phyloP scores from a whole-genome alignment of 768 basidiomycete species.

The Bullera alba region DNA sequence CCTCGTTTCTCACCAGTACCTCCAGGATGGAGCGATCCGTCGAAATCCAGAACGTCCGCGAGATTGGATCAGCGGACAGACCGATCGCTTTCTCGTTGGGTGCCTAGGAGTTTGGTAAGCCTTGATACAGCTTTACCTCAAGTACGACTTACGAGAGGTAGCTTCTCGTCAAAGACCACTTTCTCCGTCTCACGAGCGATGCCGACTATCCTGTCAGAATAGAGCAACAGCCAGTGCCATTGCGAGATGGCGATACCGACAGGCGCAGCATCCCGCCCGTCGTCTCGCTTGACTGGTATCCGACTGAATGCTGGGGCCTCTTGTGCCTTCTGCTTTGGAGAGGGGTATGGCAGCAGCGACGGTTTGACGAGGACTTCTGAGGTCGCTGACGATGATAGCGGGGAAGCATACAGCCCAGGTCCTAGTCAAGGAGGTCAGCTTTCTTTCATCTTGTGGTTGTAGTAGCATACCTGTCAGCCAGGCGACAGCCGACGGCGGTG shows the following conservation, averaged over 20 bases:
- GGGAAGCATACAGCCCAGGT: slow-evolving; percentile 77
- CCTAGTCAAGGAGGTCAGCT: slow-evolving; percentile 48
- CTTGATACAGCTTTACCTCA: background rate
- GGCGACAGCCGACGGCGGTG: slow-evolving; percentile 67
- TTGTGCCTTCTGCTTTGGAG: slow-evolving; percentile 9
- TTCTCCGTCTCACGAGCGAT: slow-evolving; percentile 74
- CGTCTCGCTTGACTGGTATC: slow-evolving; percentile 1
- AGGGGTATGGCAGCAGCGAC: slow-evolving; percentile 38
- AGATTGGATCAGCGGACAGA: slow-evolving; percentile 73
- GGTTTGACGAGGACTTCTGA: slow-evolving; percentile 51
- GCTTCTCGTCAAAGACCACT: slow-evolving; percentile 70
- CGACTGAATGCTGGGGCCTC: slow-evolving; percentile 20
- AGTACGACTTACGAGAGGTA: slow-evolving; percentile 63
- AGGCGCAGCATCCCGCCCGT: slow-evolving; percentile 52
- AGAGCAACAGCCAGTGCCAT: slow-evolving; percentile 84
- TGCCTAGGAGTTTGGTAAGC: slow-evolving; percentile 54
- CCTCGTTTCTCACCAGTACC: slow-evolving; percentile 75
- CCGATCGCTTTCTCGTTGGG: slow-evolving; percentile 65
- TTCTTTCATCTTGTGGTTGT: background rate
- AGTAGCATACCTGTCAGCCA: slow-evolving; percentile 75
- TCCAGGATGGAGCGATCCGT: slow-evolving; percentile 86
- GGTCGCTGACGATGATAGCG: slow-evolving; percentile 69
- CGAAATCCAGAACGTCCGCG: slow-evolving; percentile 89
- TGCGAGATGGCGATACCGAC: slow-evolving; percentile 76
- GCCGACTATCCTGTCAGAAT: slow-evolving; percentile 66